Evolutionary conservation across 306 rosid species (phyloP).

Genomic region (Fragaria nilgerrensis): DNA sequence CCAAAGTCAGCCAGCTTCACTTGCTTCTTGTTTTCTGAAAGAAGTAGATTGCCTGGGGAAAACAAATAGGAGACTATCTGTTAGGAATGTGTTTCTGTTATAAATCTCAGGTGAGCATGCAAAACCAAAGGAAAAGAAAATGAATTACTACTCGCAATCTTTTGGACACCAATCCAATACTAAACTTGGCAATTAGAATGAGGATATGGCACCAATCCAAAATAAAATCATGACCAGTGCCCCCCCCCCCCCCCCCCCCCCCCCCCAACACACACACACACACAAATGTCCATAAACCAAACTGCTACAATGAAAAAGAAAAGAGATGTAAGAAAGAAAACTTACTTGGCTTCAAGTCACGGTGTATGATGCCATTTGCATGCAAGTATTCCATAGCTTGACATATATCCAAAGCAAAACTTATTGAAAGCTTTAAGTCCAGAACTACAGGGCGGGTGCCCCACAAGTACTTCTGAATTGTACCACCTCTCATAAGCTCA

Average conservation of each 20-base stretch:
- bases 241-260: background rate
- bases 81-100: conserved; percentile 3
- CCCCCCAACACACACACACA: too few species aligned
- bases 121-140: background rate
- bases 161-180: background rate
- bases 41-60: conserved; percentile 45
- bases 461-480: conserved; percentile 40
- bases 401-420: conserved; percentile 46
- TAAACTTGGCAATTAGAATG: background rate
- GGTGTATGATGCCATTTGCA: conserved; percentile 51
- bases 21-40: conserved; percentile 39
- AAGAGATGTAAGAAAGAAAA: background rate
- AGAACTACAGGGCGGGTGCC: conserved; percentile 27
- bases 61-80: background rate
- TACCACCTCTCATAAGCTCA: conserved; percentile 55
- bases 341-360: conserved; percentile 54
- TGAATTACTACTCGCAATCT: background rate
- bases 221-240: background rate
- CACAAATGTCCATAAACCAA: background rate
- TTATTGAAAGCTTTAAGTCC: conserved; percentile 35
- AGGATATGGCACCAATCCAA: background rate
- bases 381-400: conserved; percentile 49
- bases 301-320: background rate
- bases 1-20: conserved; percentile 55
- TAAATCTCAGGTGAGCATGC: background rate